These are phyloP conservation scores for Apostasia shenzhenica DNA, from an alignment of 106 monocot species.

Conservation along the genomic window DNA sequence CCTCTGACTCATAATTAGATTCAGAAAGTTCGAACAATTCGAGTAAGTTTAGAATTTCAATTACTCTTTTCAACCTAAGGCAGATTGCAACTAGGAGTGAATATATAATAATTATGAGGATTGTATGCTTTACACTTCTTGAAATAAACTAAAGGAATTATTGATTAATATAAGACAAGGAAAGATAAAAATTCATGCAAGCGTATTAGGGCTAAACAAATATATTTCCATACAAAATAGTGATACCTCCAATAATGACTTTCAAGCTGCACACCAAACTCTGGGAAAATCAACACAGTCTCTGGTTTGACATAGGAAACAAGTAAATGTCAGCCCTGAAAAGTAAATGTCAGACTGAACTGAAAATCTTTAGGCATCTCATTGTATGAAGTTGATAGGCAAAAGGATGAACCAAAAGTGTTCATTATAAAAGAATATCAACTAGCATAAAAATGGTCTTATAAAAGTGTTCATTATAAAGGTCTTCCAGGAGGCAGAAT, in stretches of 20 bases:
- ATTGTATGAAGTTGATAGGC: neutral
- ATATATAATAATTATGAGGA: too few relatives aligned
- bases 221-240: neutral
- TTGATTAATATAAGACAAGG: too few relatives aligned
- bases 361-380: neutral
- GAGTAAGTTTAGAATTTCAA: too few relatives aligned
- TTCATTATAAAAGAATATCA: neutral
- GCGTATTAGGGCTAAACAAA: too few relatives aligned
- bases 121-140: too few relatives aligned
- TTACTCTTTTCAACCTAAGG: too few relatives aligned
- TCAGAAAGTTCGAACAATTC: too few relatives aligned
- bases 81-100: too few relatives aligned
- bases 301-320: conserved; percentile 43
- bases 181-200: too few relatives aligned
- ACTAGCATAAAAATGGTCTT: neutral
- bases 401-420: neutral
- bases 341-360: neutral
- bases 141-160: too few relatives aligned
- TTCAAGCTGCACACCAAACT: conserved; percentile 77
- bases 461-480: neutral
- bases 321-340: neutral
- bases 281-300: conserved; percentile 72
- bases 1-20: too few relatives aligned
- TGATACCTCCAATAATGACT: conserved; percentile 80
- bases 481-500: too few relatives aligned